Percentiles rank a stretch among this genome's conserved stretches.
Evolutionary conservation across 805 yeast species (phyloP).

Genomic region (Wickerhamiella allomyrinae): DNA sequence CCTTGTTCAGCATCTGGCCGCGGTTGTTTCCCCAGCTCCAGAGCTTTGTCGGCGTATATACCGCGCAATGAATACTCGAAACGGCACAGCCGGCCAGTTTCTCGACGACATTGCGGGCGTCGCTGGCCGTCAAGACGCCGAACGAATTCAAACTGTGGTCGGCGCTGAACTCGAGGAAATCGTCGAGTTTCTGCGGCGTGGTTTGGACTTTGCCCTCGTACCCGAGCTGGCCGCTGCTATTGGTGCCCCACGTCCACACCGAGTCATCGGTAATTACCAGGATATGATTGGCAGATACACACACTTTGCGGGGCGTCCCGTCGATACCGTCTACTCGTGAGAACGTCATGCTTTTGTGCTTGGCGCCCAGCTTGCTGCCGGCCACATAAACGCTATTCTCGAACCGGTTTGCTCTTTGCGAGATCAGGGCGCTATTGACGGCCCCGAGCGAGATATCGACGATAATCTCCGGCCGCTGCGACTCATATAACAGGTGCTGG

Average conservation of each 20-base stretch:
- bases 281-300: slow-evolving; percentile 7
- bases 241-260: slow-evolving; percentile 18
- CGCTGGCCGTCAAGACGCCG: slow-evolving; percentile 8
- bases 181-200: slow-evolving; percentile 10
- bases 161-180: slow-evolving; percentile 7
- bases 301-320: not conserved
- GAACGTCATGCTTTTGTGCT: not conserved
- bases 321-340: not conserved
- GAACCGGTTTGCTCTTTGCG: not conserved
- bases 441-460: not conserved
- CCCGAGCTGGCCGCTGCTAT: slow-evolving; percentile 15
- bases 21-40: slow-evolving; percentile 18
- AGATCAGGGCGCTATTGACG: not conserved
- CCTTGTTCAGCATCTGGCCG: slow-evolving; percentile 15
- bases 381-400: not conserved
- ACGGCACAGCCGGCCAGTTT: slow-evolving; percentile 7
- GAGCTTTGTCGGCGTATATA: slow-evolving; percentile 4
- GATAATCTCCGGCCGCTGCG: not conserved
- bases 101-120: slow-evolving; percentile 4
- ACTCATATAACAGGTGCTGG: not conserved
- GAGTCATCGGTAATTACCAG: slow-evolving; percentile 8
- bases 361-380: not conserved
- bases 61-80: slow-evolving; percentile 2
- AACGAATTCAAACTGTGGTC: slow-evolving; percentile 6
- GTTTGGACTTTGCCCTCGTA: slow-evolving; percentile 6